Base-by-base conservation (phyloP, 345 rosid genomes). In the Hibiscus mutabilis region DNA sequence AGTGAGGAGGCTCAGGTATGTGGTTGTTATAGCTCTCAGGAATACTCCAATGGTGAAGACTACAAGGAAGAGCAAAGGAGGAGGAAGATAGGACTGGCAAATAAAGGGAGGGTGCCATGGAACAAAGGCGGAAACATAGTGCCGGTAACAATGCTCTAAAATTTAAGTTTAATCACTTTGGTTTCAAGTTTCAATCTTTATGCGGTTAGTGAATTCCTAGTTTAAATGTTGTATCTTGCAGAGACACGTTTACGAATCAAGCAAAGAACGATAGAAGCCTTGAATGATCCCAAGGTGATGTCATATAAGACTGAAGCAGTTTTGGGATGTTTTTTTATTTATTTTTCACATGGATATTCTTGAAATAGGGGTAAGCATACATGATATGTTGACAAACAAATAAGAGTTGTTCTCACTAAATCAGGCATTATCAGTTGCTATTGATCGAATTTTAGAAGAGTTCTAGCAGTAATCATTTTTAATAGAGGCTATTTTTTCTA, bases 241-340 rank as follows among this genome's bases (percentile, higher is more conserved):
- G 98, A 88, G 60, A 87, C 97, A 64, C 85, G 95, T 16, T 81
- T 76, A 40, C 82, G 83, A 75, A 94, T 94, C 84, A 91, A 73
- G 82, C 84, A 80, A 82, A 89, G 91, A 84, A 94, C 95, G n/a
- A 80, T 79, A 1, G 96, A 87, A 84, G 97, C 93, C 76, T 82
- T 94, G 84, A 88, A 80, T 76, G 79, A 89, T 73, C 96, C 98
- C 84, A 84, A 91, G 97, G 98, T 91, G 93, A 94, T 85, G 88
- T 86, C 86, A 83, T 87, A 87, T 87, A 82, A 89, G 94, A 88
- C 77, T 75, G 72, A 73, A 69, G 73, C 75, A 73, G 53, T 75
- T 82, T 67, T 68, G 18, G 60, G 53, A 76, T 74, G 49, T 63
- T 46, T 64, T 3, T 68, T n/a, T n/a, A n/a, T n/a, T n/a, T n/a